phyloP scores from a whole-genome alignment of 306 rosid species.

The Lagenaria siceraria region DNA sequence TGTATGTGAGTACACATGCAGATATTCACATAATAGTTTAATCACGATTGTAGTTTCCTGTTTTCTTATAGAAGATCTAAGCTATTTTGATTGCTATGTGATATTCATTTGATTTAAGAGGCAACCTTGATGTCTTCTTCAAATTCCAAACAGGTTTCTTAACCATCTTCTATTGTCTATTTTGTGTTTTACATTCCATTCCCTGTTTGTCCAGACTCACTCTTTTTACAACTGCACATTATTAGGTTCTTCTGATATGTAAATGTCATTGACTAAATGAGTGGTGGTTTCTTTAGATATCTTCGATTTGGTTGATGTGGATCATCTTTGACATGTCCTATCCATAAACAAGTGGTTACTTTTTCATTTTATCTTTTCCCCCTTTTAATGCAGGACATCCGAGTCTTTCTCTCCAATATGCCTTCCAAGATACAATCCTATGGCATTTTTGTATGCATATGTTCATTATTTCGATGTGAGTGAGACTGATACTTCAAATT shows the following conservation, averaged over 20 bases:
- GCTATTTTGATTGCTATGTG: not conserved
- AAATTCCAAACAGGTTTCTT: not conserved
- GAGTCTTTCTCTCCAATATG: slow-evolving; percentile 93
- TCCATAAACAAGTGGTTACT: not conserved
- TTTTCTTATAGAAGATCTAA: not conserved
- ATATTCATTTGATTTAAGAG: not conserved
- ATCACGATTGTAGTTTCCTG: not conserved
- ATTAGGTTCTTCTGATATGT: not conserved
- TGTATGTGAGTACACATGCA: not conserved
- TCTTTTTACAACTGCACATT: not conserved
- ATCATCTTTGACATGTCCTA: not conserved
- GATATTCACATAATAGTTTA: not conserved
- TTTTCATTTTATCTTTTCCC: not conserved
- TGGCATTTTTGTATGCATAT: slow-evolving; percentile 88
- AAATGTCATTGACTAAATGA: not conserved
- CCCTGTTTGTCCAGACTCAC: not conserved
- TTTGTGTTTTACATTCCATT: not conserved
- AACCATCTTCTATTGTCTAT: not conserved
- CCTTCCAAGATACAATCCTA: slow-evolving; percentile 89
- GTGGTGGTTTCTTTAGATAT: not conserved
- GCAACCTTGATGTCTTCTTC: not conserved
- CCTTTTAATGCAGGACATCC: slow-evolving; percentile 69
- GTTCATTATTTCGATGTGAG: slow-evolving; percentile 87
- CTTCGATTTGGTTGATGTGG: slow-evolving; percentile 1
- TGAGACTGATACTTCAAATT: slow-evolving; percentile 7